Base-by-base conservation (phyloP, 2,329 filamentous ascomycete genomes). In the Neurospora sp. region DNA sequence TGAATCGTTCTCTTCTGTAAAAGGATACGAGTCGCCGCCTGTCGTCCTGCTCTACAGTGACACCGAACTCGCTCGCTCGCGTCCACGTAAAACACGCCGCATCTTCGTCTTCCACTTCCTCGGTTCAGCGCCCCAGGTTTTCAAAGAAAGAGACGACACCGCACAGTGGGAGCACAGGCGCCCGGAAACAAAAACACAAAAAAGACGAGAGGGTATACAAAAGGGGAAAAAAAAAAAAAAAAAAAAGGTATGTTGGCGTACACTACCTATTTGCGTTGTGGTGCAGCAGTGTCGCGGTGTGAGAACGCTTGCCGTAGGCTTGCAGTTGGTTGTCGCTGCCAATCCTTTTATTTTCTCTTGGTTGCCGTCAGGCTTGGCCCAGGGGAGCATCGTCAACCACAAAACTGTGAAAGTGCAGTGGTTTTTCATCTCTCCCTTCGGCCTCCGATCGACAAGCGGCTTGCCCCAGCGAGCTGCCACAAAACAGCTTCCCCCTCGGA, bases 381-480 rank as follows among this genome's bases (percentile, higher is more conserved):
- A 62, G 52, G 52, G 52, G 52, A 28, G 23, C 52, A 62, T 62
- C 28, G 52, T 62, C 52, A 62, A 62, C 23, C 52, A 62, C 23
- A 15, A 62, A 62, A 9, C 52, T 33, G 52, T 33, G 13, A 62
- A 62, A 62, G 28, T n/a, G 28, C 52, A 33, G 52, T 62, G 52
- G 52, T 36, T 62, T 52, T 33, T 33, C 52, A 33, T 62, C 52
- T 33, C 52, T 62, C 52, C 52, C 52, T 62, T 15, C 52, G 28
- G 52, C 11, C 52, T 39, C 69, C 68, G 74, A 75, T 75, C 74
- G 72, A 71, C 74, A 67, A 62, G 62, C 69, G 67, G 67, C 69
- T 67, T 74, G 73, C 73, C 73, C 33, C 66, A 72, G 70, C 42
- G 11, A 73, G 71, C 43, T 70, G 68, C 66, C 71, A 62, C 52